Base-by-base conservation (phyloP, 768 basidiomycete species). In the Kwoniella sp. region DNA sequence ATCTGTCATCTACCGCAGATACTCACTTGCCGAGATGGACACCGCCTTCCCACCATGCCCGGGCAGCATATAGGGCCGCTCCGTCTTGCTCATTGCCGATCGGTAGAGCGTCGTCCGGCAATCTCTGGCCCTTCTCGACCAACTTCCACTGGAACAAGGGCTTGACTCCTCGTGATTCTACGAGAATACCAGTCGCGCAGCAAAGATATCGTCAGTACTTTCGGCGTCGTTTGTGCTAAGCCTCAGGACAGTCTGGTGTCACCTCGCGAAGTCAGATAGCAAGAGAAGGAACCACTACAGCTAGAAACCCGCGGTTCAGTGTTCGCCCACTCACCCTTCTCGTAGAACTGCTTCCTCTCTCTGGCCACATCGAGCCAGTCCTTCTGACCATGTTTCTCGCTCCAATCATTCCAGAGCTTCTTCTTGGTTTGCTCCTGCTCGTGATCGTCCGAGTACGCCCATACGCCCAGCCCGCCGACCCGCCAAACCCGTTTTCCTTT, bases 11-110 rank as follows among this genome's bases (percentile, higher is more conserved):
- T 8, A 47, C 12, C 25, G 54, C 47, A 41, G 25, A n/a, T 22
- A 67, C 76, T 68, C 62, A 74, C 72, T 79, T 79, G 29, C 78
- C 78, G 23, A 74, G 67, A 55, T 79, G 78, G 0, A 79, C 48
- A 61, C 78, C 78, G 31, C 74, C 74, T 51, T 73, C 72, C 59
- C 68, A 73, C 73, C 72, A 78, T 52, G 74, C 69, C 48, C 78
- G 34, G 23, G 76, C 76, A 22, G 74, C 66, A 59, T 69, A 79
- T 15, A 79, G 56, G 28, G 63, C 61, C 30, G 68, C 58, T 8
- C 74, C 74, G 51, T 71, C 69, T 30, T 67, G 69, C 47, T 79
- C 78, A 38, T 68, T 56, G 0, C 78, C 78, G 2, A 77, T 74
- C 23, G 75, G 74, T 17, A 79, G 65, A 28, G 76, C 78, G 55